These are phyloP conservation scores for Symbiodinium natans DNA, from an alignment of 73 alveolate species.

Conservation along the genomic window DNA sequence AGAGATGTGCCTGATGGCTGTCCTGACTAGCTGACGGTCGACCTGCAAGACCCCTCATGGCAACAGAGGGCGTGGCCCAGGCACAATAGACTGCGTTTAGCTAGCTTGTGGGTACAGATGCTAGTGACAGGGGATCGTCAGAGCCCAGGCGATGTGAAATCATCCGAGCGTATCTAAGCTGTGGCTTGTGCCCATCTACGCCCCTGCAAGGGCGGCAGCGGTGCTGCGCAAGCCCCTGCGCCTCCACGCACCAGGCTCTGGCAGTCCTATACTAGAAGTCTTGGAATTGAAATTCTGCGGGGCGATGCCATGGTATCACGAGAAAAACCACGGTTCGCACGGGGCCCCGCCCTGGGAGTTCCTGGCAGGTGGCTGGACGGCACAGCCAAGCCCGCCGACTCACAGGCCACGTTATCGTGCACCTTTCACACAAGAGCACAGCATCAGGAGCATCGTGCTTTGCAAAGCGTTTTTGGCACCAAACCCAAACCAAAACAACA, in stretches of 20 bases:
- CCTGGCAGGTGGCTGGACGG: neutral
- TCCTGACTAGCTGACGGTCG: neutral
- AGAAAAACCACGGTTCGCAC: neutral
- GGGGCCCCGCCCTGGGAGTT: neutral
- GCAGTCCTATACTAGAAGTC: too few relatives aligned
- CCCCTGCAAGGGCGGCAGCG: neutral
- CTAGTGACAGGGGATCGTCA: neutral
- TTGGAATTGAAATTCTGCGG: too few relatives aligned
- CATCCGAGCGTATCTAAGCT: too few relatives aligned
- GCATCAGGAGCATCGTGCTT: neutral
- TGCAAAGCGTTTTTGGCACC: neutral
- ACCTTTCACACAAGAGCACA: too few relatives aligned
- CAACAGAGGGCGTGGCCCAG: neutral
- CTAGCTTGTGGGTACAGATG: too few relatives aligned
- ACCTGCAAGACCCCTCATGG: neutral
- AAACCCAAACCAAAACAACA: neutral
- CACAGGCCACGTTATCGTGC: neutral
- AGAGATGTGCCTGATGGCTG: neutral
- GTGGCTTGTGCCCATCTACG: neutral
- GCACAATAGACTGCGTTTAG: too few relatives aligned
- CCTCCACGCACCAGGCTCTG: neutral
- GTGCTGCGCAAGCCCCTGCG: conserved; percentile 17
- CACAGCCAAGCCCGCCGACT: neutral
- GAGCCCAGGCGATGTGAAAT: neutral
- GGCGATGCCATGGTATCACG: too few relatives aligned